Conservation (phyloP, 345 rosid genomes). For the Erucastrum elatum region DNA sequence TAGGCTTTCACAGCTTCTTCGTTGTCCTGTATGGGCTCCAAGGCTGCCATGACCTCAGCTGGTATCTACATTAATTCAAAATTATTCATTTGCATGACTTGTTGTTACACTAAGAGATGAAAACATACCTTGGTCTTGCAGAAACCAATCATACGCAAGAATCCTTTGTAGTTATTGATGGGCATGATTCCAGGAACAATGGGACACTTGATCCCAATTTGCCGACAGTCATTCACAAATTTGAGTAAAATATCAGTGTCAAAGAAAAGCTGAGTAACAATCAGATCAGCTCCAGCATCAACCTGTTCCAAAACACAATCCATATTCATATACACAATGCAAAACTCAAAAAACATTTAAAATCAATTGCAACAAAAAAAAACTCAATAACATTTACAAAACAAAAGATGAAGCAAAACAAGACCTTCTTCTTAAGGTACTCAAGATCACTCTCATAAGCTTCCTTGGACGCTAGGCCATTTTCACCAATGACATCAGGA, state of each 20-base stretch:
- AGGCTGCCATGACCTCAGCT: conserved; percentile 73
- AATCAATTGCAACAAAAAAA: background rate
- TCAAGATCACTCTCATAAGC: conserved; percentile 78
- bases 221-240: conserved; percentile 90
- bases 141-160: conserved; percentile 91
- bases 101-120: background rate
- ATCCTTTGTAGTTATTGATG: conserved; percentile 88
- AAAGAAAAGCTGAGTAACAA: conserved; percentile 81
- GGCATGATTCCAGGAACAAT: conserved; percentile 98
- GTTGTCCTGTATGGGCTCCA: conserved; percentile 94
- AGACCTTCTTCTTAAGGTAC: conserved; percentile 85
- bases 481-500: conserved; percentile 70
- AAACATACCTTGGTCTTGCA: conserved; percentile 83
- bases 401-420: background rate
- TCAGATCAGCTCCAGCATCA: conserved; percentile 96
- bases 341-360: background rate
- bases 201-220: conserved; percentile 87
- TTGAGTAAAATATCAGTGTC: conserved; percentile 89
- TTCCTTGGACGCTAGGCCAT: conserved; percentile 70
- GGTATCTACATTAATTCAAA: conserved; percentile 57
- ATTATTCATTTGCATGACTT: background rate
- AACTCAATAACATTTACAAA: background rate
- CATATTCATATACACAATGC: background rate
- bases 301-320: conserved; percentile 45
- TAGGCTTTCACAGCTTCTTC: conserved; percentile 94